phyloP scores from a whole-genome alignment of 441 rosid species.

The Viola pubescens region DNA sequence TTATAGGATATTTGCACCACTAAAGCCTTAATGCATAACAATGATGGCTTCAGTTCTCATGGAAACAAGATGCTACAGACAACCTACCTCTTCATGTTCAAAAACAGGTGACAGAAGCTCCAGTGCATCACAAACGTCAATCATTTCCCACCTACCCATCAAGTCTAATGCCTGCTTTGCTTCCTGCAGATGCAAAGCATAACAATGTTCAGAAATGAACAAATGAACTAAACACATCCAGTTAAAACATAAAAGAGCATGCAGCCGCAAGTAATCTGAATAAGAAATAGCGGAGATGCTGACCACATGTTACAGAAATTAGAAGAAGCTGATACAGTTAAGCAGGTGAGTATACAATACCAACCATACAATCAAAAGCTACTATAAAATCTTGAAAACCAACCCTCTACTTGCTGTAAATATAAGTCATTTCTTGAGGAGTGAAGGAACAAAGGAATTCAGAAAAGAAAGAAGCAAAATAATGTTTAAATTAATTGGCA shows the following conservation, averaged over 20 bases:
- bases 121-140: constrained; percentile 92
- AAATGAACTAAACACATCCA: constrained; percentile 4
- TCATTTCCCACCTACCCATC: constrained; percentile 91
- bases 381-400: not conserved
- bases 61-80: no score
- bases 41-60: no score
- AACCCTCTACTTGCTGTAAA: not conserved
- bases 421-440: no score
- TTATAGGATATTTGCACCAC: no score
- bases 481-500: constrained; percentile 5
- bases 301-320: not conserved
- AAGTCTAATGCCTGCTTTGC: constrained; percentile 90
- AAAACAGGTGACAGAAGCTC: constrained; percentile 93
- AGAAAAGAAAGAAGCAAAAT: constrained; percentile 4
- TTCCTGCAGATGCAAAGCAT: constrained; percentile 57
- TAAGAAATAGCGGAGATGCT: constrained; percentile 3
- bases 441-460: no score
- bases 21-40: no score
- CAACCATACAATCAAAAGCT: not conserved
- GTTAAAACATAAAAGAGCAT: not conserved
- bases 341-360: not conserved
- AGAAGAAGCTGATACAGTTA: not conserved
- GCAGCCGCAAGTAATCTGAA: not conserved
- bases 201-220: constrained; percentile 18
- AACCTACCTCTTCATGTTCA: constrained; percentile 91